Conservation (phyloP, 345 rosid genomes). For the Dipteronia dyeriana region DNA sequence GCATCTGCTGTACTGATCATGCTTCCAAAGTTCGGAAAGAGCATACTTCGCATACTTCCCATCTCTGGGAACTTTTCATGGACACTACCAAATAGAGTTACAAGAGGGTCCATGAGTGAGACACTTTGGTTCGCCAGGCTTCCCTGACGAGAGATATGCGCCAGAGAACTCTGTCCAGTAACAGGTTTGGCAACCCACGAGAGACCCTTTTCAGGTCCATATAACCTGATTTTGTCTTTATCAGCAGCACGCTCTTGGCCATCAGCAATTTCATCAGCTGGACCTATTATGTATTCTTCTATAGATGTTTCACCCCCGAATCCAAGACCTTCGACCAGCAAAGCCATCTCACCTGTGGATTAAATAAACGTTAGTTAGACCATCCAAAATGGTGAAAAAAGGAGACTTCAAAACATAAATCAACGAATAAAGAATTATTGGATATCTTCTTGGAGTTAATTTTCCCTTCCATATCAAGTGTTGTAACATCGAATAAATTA, state of each 20-base stretch:
- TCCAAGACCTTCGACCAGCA: slow-evolving; percentile 92
- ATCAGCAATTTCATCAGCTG: slow-evolving; percentile 64
- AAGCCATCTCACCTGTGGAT: slow-evolving; percentile 91
- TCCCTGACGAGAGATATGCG: slow-evolving; percentile 77
- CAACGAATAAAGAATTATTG: not conserved
- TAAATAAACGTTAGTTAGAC: slow-evolving; percentile 23
- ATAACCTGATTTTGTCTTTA: slow-evolving; percentile 65
- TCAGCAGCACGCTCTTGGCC: slow-evolving; percentile 52
- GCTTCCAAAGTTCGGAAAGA: slow-evolving; percentile 86
- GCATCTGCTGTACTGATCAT: slow-evolving; percentile 78
- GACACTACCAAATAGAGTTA: slow-evolving; percentile 81
- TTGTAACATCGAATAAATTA: not conserved
- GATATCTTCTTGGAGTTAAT: not conserved
- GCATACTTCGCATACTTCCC: slow-evolving; percentile 74
- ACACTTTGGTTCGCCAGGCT: slow-evolving; percentile 67
- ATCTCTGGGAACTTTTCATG: slow-evolving; percentile 88
- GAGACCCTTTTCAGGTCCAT: slow-evolving; percentile 79
- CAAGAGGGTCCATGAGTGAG: slow-evolving; percentile 89
- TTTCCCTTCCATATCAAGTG: not conserved
- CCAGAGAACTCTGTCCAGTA: slow-evolving; percentile 75
- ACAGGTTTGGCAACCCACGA: slow-evolving; percentile 91
- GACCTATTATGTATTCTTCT: slow-evolving; percentile 87
- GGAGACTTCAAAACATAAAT: not conserved
- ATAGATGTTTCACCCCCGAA: slow-evolving; percentile 86
- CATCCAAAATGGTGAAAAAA: not conserved